These are phyloP conservation scores for Globomyces pollinis-pini DNA, from an alignment of 192 early-diverging fungal genomes.

Conservation along the genomic window DNA sequence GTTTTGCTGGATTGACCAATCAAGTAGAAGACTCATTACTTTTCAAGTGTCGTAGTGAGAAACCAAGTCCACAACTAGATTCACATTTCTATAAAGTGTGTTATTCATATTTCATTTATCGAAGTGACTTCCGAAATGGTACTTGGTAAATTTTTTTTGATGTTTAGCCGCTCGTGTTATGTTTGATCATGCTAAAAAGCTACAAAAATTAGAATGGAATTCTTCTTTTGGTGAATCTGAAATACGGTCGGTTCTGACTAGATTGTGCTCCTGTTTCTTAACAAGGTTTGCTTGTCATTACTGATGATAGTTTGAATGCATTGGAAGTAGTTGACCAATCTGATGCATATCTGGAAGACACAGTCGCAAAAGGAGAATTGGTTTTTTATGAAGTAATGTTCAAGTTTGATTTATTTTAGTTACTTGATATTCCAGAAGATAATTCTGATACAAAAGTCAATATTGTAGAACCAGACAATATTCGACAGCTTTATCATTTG, in stretches of 20 bases:
- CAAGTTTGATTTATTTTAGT: too few species aligned
- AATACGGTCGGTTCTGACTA: not conserved
- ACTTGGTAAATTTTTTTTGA: not conserved
- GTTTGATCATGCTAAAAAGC: slow-evolving; percentile 2
- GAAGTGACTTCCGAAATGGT: slow-evolving; percentile 7
- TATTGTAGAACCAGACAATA: not conserved
- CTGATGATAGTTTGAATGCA: too few species aligned
- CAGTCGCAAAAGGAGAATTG: too few species aligned
- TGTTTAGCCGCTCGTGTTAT: slow-evolving; percentile 2
- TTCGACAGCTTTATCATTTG: not conserved
- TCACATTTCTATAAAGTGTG: not conserved
- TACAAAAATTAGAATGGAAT: not conserved
- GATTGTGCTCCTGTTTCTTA: too few species aligned
- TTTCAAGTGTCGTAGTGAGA: not conserved
- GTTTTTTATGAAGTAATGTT: too few species aligned
- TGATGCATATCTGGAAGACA: too few species aligned
- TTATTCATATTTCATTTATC: slow-evolving; percentile 4
- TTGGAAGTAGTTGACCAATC: too few species aligned
- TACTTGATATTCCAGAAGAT: too few species aligned
- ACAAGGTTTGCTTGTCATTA: too few species aligned
- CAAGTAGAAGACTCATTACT: slow-evolving; percentile 7
- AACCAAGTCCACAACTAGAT: not conserved
- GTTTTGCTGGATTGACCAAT: slow-evolving; percentile 1
- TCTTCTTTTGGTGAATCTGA: not conserved
- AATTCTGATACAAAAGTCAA: too few species aligned